Conservation (phyloP, 768 basidiomycete genomes). For the Suillus americanus region DNA sequence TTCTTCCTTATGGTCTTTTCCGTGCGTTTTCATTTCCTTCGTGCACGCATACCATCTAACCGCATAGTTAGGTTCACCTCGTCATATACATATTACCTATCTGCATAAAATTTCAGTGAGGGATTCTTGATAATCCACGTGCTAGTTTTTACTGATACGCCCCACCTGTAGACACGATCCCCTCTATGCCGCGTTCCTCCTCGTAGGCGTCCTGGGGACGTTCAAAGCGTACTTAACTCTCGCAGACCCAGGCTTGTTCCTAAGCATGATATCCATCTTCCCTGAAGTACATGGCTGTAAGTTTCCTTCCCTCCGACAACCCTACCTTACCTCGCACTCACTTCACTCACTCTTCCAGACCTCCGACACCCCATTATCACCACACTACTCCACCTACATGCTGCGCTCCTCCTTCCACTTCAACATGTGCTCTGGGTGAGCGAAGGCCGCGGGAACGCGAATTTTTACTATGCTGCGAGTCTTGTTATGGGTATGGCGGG, state of each 20-base stretch:
- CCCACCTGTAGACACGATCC: slow-evolving; percentile 68
- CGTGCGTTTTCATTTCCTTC: slow-evolving; percentile 42
- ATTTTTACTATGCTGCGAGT: slow-evolving; percentile 97
- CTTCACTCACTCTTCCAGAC: slow-evolving; percentile 44
- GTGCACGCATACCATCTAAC: neutral
- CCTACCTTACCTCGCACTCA: neutral
- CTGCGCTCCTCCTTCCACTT: slow-evolving; percentile 81
- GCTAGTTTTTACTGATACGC: neutral
- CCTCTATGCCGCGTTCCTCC: slow-evolving; percentile 73
- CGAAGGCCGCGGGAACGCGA: slow-evolving; percentile 93
- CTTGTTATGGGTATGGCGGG: slow-evolving; percentile 90
- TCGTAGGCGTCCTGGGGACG: slow-evolving; percentile 73
- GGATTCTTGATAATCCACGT: neutral
- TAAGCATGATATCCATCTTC: slow-evolving; percentile 78
- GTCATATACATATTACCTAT: slow-evolving; percentile 81
- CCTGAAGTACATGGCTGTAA: slow-evolving; percentile 82
- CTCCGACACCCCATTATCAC: slow-evolving; percentile 85
- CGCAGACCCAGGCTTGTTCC: slow-evolving; percentile 84
- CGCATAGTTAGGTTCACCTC: slow-evolving; percentile 64
- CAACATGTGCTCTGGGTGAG: slow-evolving; percentile 91
- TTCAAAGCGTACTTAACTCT: slow-evolving; percentile 94
- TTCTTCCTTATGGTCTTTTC: slow-evolving; percentile 96
- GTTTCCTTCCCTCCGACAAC: slow-evolving; percentile 28
- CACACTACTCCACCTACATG: slow-evolving; percentile 77
- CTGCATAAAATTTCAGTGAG: slow-evolving; percentile 85